Base-by-base conservation (phyloP, 345 rosid species). In the Diplotaxis tenuifolia region DNA sequence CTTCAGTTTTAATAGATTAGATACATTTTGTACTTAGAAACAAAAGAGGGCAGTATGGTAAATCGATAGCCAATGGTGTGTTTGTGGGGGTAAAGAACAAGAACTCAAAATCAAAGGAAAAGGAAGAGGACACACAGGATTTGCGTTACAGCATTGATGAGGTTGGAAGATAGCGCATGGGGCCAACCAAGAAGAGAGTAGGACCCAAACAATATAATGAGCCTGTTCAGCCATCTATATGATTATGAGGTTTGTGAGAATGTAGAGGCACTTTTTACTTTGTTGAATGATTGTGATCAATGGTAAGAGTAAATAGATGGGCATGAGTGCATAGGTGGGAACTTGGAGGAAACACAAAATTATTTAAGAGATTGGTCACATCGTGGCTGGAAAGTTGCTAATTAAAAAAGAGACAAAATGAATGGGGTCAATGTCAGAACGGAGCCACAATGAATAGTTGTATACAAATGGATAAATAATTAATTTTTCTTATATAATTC, bases 91-190 rank as follows among this genome's bases (percentile, higher is more conserved):
- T 27, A 25, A 6, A 40, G 65, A 63, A 63, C 58, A 45, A 63
- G 50, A 70, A 55, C 2, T 38, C 7, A 23, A 61, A 34, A 50
- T 67, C 50, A 56, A 56, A 53, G 9, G 6, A 12, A 45, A 54
- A 5, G 8, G 21, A 38, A 9, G 19, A 19, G n/a, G 23, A 58
- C 9, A 16, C 7, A 20, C 3, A 10, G 65, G n/a, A 76, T 60
- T 70, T 77, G 80, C 72, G 76, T 71, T 77, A 60, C 76, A 77
- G 80, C 80, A 57, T 36, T 58, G 57, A 50, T 47, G 56, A 71
- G 63, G 76, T 71, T 77, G 80, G 80, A 71, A 21, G 71, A 6
- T 75, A 54, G 71, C 52, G 70, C 18, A 68, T 62, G 50, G 79
- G 62, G 68, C n/a, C 31, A 27, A 50, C n/a, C 31, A 27, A 50